phyloP scores from a whole-genome alignment of 2,329 filamentous ascomycete genomes.

The Cladophialophora yegresii region DNA sequence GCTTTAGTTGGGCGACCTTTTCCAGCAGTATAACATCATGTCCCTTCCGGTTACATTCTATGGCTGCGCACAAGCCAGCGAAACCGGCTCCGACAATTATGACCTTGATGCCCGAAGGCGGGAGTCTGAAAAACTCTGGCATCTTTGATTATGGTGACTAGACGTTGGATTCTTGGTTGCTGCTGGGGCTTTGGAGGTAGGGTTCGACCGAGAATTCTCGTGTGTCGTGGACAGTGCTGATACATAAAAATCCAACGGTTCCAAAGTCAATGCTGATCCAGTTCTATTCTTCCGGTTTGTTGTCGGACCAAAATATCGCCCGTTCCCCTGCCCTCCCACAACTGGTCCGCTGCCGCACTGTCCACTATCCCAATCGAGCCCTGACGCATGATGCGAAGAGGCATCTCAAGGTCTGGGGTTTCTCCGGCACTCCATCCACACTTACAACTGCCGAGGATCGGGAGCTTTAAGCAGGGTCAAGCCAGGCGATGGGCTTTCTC shows the following conservation, averaged over 20 bases:
- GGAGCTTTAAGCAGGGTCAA: not conserved
- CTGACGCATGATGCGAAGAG: not conserved
- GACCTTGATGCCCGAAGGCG: constrained; percentile 51
- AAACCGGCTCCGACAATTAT: constrained; percentile 54
- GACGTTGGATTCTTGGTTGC: not conserved
- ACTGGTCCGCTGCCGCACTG: not conserved
- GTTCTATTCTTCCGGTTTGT: not conserved
- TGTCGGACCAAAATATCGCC: not conserved
- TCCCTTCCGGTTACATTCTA: constrained; percentile 38
- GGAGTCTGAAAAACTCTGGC: constrained; percentile 29
- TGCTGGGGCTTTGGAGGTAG: not conserved
- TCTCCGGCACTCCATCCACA: constrained; percentile 15
- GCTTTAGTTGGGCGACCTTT: constrained; percentile 49
- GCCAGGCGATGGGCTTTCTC: constrained; percentile 22
- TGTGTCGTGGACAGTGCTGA: not conserved
- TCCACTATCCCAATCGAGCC: constrained; percentile 17
- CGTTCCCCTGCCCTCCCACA: not conserved
- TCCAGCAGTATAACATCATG: constrained; percentile 45
- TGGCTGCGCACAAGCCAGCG: constrained; percentile 42
- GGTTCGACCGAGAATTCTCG: not conserved
- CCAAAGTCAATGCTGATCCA: not conserved
- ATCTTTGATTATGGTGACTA: constrained; percentile 12
- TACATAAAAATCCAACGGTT: not conserved
- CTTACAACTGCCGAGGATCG: constrained; percentile 27
- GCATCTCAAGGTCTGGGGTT: constrained; percentile 15